Conservation (phyloP, 140 eudicot species). For the Ambrosia hybrid region DNA sequence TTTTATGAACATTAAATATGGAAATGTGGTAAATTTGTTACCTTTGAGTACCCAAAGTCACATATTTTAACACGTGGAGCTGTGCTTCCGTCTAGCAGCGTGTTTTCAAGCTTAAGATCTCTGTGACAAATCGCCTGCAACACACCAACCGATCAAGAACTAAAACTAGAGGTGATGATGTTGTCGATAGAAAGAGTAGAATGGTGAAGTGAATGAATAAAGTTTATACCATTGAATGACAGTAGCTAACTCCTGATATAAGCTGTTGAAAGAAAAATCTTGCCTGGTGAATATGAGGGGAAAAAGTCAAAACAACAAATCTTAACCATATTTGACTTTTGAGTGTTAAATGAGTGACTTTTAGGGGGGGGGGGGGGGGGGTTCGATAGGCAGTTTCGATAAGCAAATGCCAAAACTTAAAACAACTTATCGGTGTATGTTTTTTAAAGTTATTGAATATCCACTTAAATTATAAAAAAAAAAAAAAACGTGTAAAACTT, state of each 20-base stretch:
- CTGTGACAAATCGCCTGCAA: conserved; percentile 81
- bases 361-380: neutral
- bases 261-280: conserved; percentile 93
- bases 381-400: too few relatives aligned
- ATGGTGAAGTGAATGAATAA: neutral
- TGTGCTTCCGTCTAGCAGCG: conserved; percentile 79
- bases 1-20: neutral
- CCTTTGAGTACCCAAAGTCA: conserved; percentile 97
- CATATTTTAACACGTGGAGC: conserved; percentile 94
- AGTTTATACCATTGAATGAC: conserved; percentile 80
- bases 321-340: conserved; percentile 14
- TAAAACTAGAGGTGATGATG: conserved; percentile 2
- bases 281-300: conserved; percentile 47
- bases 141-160: neutral
- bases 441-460: neutral
- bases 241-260: conserved; percentile 86
- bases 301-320: conserved; percentile 8
- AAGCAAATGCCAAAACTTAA: too few relatives aligned
- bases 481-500: conserved; percentile 1
- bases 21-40: conserved; percentile 16
- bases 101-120: conserved; percentile 92
- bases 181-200: neutral
- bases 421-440: neutral
- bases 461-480: neutral
- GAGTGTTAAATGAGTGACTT: neutral